Base-by-base conservation (phyloP, 2,329 filamentous ascomycete species). In the Xylaria sp. region DNA sequence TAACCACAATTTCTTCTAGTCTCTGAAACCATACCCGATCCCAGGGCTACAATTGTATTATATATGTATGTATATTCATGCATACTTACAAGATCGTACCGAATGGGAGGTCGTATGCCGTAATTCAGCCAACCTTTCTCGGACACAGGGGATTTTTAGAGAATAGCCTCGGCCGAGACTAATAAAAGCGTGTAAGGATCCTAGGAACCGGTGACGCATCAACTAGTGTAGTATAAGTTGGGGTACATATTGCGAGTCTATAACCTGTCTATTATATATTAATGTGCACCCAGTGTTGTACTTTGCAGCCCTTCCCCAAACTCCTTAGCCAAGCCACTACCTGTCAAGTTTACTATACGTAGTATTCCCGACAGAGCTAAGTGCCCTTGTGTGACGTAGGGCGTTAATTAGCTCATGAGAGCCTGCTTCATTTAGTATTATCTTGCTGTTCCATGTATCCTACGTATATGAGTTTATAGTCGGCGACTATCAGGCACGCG, bases 1-100 rank as follows among this genome's bases (percentile, higher is more conserved):
- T 66, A 47, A 44, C 32, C 53, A 25, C 21, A 47, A 47, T 25
- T 25, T 47, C 59, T 63, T 35, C 65, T 59, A 53, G 42, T 47
- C 44, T 63, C 37, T 35, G 21, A 32, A 67, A 35, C 37, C 37
- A 53, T 23, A 27, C 40, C 42, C 37, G 32, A 27, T 32, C 40
- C 55, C 1, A n/a, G 16, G 8, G 60, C 27, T 13, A 8, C 40
- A 50, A 57, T 64, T 55, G 51, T 54, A 54, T 16, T 25, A 35
- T n/a, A 16, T n/a, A 18, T n/a, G n/a, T n/a, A n/a, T n/a, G n/a
- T n/a, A n/a, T n/a, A n/a, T n/a, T n/a, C n/a, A n/a, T n/a, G n/a
- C n/a, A 44, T 44, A 16, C 23, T 10, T 23, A 40, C 51, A 10
- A 61, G 50, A 57, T 57, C 32, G 32, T 27, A 37, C n/a, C 40